These are phyloP conservation scores for Lignosus rhinocerotis DNA, from an alignment of 1,284 basidiomycete species.

Conservation along the genomic window DNA sequence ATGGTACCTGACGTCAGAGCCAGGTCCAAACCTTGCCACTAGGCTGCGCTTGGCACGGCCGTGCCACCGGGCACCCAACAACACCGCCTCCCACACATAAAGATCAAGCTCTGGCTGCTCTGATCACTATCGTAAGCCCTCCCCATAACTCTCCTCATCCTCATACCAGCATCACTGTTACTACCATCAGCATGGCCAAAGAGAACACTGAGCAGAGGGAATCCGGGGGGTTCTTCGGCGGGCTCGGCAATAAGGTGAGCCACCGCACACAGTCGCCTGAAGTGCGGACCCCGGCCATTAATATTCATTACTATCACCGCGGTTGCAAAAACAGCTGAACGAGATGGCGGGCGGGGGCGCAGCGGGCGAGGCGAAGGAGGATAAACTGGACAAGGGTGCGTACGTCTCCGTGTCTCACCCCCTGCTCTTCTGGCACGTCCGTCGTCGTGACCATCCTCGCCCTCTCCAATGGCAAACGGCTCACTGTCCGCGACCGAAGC, in stretches of 20 bases:
- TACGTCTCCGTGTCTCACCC: not conserved
- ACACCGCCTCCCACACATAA: too few species aligned
- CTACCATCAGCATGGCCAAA: not conserved
- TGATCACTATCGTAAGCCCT: too few species aligned
- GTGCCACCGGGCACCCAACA: too few species aligned
- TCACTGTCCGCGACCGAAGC: not conserved
- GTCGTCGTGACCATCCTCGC: not conserved
- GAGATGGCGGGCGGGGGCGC: conserved; percentile 34
- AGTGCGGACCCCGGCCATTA: not conserved
- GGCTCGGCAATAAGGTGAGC: not conserved
- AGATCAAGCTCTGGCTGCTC: too few species aligned
- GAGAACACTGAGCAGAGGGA: not conserved
- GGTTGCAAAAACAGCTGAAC: conserved; percentile 22
- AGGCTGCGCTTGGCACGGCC: too few species aligned
- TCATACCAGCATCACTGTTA: not conserved
- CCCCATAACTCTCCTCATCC: too few species aligned
- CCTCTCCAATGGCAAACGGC: not conserved
- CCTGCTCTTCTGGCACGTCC: not conserved
- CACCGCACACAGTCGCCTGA: not conserved
- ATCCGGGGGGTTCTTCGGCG: not conserved
- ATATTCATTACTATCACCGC: not conserved
- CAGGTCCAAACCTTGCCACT: too few species aligned
- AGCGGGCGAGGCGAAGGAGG: conserved; percentile 33
- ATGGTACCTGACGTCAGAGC: too few species aligned
- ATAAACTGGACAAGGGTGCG: conserved; percentile 28